These are phyloP conservation scores for Fraxinus nigra DNA, from an alignment of 305 asterid species.

Conservation along the genomic window DNA sequence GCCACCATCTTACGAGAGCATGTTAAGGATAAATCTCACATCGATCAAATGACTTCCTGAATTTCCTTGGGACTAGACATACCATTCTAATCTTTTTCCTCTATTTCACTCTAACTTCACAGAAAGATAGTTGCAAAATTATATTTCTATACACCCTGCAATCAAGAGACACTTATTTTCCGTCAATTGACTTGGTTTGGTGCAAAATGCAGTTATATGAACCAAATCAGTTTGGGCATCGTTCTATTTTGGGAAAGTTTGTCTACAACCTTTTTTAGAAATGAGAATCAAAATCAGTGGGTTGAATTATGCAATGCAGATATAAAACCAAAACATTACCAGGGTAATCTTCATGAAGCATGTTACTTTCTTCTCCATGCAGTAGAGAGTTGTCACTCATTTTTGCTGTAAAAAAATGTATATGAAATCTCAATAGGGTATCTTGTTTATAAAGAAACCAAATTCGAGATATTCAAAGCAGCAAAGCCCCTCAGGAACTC, in stretches of 20 bases:
- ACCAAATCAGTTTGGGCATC: not conserved
- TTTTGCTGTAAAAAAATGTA: conserved; percentile 45
- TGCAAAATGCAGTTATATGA: not conserved
- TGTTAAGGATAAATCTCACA: not conserved
- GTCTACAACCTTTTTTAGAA: not conserved
- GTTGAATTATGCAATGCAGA: not conserved
- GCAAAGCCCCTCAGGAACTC: not conserved
- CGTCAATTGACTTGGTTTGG: not conserved
- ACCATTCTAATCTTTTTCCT: not conserved
- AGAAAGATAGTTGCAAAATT: not conserved
- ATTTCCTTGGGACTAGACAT: not conserved
- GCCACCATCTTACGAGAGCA: not conserved
- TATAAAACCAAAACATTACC: conserved; percentile 33
- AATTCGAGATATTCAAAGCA: not conserved
- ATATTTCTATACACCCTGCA: not conserved
- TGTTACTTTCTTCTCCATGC: conserved; percentile 50
- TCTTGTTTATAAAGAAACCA: not conserved
- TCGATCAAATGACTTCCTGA: not conserved
- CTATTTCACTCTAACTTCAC: not conserved
- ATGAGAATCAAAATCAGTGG: not conserved
- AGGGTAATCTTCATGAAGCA: conserved; percentile 50
- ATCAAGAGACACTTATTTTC: not conserved
- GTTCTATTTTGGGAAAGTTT: not conserved
- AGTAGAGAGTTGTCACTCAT: conserved; percentile 40
- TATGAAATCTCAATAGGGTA: conserved; percentile 15